These are phyloP conservation scores for Lithocarpus polystachyus DNA, from an alignment of 306 rosid genomes.

Conservation along the genomic window DNA sequence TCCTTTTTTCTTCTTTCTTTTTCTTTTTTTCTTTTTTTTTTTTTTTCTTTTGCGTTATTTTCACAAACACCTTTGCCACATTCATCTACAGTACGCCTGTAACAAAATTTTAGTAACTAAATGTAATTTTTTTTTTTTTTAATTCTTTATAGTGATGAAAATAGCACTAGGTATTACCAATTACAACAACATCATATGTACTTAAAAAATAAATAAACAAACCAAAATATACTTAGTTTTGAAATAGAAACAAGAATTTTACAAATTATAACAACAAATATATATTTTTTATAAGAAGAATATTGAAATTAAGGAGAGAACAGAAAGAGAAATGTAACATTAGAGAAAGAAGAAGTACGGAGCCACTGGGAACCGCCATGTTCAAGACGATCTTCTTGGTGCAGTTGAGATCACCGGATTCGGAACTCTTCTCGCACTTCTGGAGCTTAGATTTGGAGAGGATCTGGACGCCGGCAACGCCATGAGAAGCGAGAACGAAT, in stretches of 20 bases:
- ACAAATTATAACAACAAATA: background rate
- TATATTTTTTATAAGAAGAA: background rate
- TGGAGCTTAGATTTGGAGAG: constrained; percentile 90
- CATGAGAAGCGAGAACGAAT: constrained; percentile 12
- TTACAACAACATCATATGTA: background rate
- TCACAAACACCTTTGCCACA: background rate
- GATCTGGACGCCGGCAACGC: constrained; percentile 53
- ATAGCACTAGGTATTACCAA: background rate
- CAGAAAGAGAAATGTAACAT: background rate
- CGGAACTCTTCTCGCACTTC: constrained; percentile 75
- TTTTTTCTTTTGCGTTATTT: background rate
- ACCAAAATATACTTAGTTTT: background rate
- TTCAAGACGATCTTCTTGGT: constrained; percentile 73
- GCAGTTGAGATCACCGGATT: constrained; percentile 65
- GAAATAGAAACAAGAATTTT: background rate
- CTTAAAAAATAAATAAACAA: background rate
- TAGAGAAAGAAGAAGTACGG: constrained; percentile 34
- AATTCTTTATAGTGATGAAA: background rate
- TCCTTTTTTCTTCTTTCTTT: no score
- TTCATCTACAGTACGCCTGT: background rate
- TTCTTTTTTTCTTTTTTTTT: no score
- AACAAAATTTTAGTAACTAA: background rate
- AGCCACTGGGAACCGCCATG: constrained; percentile 88
- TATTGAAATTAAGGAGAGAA: background rate
- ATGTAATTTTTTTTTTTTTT: background rate